Base-by-base conservation (phyloP, 306 rosid species). In the Gynostemma pentaphyllum region DNA sequence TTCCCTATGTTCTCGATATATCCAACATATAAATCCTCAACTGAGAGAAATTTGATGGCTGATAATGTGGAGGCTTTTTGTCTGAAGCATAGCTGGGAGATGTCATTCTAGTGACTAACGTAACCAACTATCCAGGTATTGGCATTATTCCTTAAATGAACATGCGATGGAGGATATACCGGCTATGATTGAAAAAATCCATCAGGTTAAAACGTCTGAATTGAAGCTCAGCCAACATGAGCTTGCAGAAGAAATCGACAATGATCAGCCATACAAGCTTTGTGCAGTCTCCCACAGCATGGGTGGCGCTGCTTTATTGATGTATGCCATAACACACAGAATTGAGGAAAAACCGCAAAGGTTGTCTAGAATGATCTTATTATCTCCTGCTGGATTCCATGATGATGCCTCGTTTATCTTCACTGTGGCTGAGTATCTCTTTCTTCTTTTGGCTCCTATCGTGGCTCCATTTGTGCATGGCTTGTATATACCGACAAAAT, bases 371-470 rank as follows among this genome's bases (percentile, higher is more conserved):
- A 51, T 91, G 79, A 52, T 91, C 75, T 71, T 91, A 59, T 57
- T 87, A 54, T 91, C 97, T 8, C 97, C 96, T 18, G 97, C 97
- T 5, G 96, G 97, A 39, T 91, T 91, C 79, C 97, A 91, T 51
- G 79, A 67, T 1, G 96, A 91, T 73, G 84, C 95, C 45, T 70
- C 74, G 55, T 60, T 83, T 1, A 86, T 85, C 41, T 91, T 91
- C 47, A 72, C 87, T 1, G 50, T 74, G 15, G 71, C 71, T 18
- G 95, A 87, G 74, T 62, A 69, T 36, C 36, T 85, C 16, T 70
- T 91, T 11, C 71, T 81, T 64, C 46, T 80, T 32, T 36, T 73
- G 72, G 83, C 86, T 72, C 96, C 97, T 18, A 30, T 91, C 72
- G 42, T 91, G 71, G 78, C 80, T 62, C 85, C 52, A 9, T 13